These are phyloP conservation scores for Desmodesmus armatus DNA, from an alignment of 139 green algal genomes.

Conservation along the genomic window DNA sequence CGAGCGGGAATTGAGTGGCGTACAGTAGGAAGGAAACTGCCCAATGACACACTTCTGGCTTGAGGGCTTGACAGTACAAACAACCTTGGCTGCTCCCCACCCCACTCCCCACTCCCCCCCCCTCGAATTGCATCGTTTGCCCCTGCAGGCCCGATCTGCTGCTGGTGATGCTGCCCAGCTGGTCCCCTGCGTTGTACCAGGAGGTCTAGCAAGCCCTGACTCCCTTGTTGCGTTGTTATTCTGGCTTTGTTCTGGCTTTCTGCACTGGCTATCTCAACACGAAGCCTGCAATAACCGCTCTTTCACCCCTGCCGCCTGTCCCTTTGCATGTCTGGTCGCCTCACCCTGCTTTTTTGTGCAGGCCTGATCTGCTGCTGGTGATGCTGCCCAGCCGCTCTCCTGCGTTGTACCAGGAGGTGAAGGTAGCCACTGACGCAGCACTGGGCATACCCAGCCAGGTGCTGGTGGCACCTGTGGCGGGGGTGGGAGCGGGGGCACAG, in stretches of 20 bases:
- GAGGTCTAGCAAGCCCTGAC: constrained; percentile 76
- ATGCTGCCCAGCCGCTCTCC: constrained; percentile 37
- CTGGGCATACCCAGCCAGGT: constrained; percentile 74
- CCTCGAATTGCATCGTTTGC: neutral
- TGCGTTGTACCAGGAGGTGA: constrained; percentile 69
- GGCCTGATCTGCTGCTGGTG: constrained; percentile 46
- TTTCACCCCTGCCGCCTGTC: too few species aligned
- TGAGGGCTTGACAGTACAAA: too few species aligned
- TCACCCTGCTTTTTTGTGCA: too few species aligned
- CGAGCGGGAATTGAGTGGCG: too few species aligned
- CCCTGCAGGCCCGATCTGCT: constrained; percentile 23
- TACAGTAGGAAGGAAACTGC: too few species aligned
- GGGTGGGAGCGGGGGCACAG: constrained; percentile 47
- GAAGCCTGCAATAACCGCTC: too few species aligned
- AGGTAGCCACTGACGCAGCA: constrained; percentile 67
- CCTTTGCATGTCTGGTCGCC: neutral
- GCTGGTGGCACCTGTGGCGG: constrained; percentile 70
- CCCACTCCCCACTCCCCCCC: too few species aligned
- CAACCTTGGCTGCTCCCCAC: too few species aligned
- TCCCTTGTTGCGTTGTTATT: too few species aligned
- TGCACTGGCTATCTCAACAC: too few species aligned
- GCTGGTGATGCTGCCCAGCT: constrained; percentile 43
- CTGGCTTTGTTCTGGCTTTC: constrained; percentile 1
- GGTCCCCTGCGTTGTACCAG: constrained; percentile 55
- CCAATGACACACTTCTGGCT: too few species aligned